Base-by-base conservation (phyloP, 2,329 filamentous ascomycete genomes). In the Trichophyton benhamiae region DNA sequence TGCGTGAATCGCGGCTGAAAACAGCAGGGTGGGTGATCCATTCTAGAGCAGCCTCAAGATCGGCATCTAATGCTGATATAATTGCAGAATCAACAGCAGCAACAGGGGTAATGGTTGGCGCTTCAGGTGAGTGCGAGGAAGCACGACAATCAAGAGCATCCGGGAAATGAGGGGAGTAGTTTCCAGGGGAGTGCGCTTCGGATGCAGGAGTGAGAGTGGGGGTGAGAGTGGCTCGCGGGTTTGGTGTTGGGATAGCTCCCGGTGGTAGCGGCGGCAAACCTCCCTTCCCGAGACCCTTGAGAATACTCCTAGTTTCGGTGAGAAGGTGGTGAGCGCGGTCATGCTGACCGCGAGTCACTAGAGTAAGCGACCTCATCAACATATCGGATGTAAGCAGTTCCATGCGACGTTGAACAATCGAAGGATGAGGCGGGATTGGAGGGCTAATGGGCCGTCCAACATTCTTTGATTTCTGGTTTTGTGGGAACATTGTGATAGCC, bases 21-120 rank as follows among this genome's bases (percentile, higher is more conserved):
- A 97, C 89, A 1, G 91, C 91, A 1, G 94, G 94, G 70, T 99
- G 94, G 71, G 88, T 91, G 74, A 99, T 97, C 94, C 94, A 99
- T 75, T 99, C 94, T 15, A 99, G 78, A 58, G 88, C 89, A 38
- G 88, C 84, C 72, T 96, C 90, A 38, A 99, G 82, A 73, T 99
- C 94, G 0, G 88, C 84, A 72, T 99, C 94, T 17, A 99, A 83
- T 1, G 94, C 91, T 25, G 84, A 80, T 68, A 97, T 92, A 0
- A 89, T 94, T 41, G 80, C 80, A 4, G 83, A 76, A 69, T 99
- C 94, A 61, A 99, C 92, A n/a, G 90, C 88, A 5, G 85, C 83
- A 33, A 76, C 82, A 66, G 74, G 87, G 62, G 73, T 72, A 58
- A 74, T 76, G 0, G 77, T 78, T 75, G 80, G 68, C 72, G 79